Evolutionary conservation across 2,329 filamentous ascomycete genomes (phyloP).

Genomic region (Trichophyton benhamiae): DNA sequence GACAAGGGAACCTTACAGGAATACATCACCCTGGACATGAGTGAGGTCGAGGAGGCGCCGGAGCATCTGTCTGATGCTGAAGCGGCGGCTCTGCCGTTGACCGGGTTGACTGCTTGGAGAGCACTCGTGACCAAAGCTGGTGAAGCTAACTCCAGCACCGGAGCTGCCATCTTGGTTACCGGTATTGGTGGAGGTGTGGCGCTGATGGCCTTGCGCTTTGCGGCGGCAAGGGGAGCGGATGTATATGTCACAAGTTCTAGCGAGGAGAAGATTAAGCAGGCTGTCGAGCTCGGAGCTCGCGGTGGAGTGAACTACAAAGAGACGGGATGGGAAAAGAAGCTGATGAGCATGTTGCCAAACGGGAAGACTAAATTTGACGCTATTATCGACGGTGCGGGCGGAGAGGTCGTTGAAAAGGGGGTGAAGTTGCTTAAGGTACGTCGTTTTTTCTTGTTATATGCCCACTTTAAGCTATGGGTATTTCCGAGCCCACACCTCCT

Average conservation of each 20-base stretch:
- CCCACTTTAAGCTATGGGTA: neutral
- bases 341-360: slow-evolving; percentile 49
- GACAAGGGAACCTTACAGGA: slow-evolving; percentile 63
- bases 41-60: slow-evolving; percentile 65
- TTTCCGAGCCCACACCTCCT: neutral
- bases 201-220: slow-evolving; percentile 68
- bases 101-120: slow-evolving; percentile 78
- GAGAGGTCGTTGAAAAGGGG: slow-evolving; percentile 62
- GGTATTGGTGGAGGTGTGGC: slow-evolving; percentile 91
- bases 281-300: slow-evolving; percentile 56
- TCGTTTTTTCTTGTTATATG: slow-evolving; percentile 7
- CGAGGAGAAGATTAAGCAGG: slow-evolving; percentile 61
- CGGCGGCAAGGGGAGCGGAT: slow-evolving; percentile 57
- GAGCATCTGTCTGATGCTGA: slow-evolving; percentile 59
- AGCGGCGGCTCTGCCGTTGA: slow-evolving; percentile 72
- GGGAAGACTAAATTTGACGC: slow-evolving; percentile 60
- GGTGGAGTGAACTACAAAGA: slow-evolving; percentile 77
- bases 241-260: slow-evolving; percentile 74
- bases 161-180: slow-evolving; percentile 69
- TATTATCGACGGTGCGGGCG: slow-evolving; percentile 83
- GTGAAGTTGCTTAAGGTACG: slow-evolving; percentile 55
- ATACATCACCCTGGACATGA: slow-evolving; percentile 54
- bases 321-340: slow-evolving; percentile 66
- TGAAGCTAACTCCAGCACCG: slow-evolving; percentile 40
- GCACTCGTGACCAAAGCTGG: slow-evolving; percentile 68